Conservation (phyloP, 225 moss, liverwort and hornwort genomes). For the Pleurozium schreberi region DNA sequence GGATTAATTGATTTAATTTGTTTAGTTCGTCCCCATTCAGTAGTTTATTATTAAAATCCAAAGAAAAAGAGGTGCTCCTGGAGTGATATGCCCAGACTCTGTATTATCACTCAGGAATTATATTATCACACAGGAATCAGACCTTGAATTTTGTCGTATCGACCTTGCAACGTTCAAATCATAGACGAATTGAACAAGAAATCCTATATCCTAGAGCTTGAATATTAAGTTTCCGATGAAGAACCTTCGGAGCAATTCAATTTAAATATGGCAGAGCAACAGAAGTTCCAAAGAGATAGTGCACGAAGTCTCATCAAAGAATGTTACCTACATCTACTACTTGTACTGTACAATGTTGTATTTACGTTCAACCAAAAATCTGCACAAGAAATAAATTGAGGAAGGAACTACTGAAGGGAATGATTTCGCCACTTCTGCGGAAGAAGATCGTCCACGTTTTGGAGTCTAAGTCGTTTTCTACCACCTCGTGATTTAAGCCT, state of each 20-base stretch:
- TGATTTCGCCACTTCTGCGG: neutral
- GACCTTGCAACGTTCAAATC: neutral
- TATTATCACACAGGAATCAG: too few relatives aligned
- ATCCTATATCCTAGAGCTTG: neutral
- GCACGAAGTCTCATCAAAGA: neutral
- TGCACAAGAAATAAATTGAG: neutral
- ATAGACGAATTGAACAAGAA: neutral
- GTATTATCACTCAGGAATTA: too few relatives aligned
- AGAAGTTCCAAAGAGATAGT: too few relatives aligned
- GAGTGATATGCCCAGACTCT: neutral
- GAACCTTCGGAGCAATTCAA: neutral
- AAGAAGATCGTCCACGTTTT: conserved; percentile 32
- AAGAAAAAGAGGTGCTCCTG: neutral
- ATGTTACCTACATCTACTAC: neutral
- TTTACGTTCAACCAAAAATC: neutral
- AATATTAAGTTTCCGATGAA: neutral
- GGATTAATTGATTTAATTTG: neutral
- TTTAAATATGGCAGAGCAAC: neutral
- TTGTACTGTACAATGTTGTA: neutral
- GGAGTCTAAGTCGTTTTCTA: conserved; percentile 17
- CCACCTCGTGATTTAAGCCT: conserved; percentile 26
- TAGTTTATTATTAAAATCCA: neutral
- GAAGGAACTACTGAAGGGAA: neutral
- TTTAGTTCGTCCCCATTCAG: neutral
- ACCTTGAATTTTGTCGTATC: neutral